A percentile compares a stretch with the other conserved stretches of the same genome.
These are phyloP conservation scores for Morella rubra DNA, from an alignment of 306 rosid genomes.

Conservation along the genomic window DNA sequence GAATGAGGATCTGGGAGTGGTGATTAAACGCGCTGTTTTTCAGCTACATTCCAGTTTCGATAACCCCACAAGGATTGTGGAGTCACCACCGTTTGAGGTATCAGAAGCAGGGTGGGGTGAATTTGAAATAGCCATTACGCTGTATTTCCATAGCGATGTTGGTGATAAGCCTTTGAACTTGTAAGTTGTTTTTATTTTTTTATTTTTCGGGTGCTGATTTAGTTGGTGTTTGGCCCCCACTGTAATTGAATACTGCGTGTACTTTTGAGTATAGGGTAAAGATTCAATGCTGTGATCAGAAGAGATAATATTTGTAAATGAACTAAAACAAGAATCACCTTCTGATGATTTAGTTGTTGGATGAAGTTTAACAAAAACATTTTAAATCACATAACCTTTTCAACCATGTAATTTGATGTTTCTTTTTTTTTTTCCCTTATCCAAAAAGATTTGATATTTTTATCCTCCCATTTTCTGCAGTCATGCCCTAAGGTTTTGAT, in stretches of 20 bases:
- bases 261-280: conserved; percentile 14
- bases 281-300: not conserved
- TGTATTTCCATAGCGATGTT: conserved; percentile 66
- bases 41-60: conserved; percentile 87
- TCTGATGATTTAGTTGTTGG: not conserved
- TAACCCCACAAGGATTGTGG: conserved; percentile 68
- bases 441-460: not conserved
- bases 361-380: not conserved
- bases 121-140: conserved; percentile 70
- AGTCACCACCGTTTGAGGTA: conserved; percentile 75
- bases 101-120: conserved; percentile 91
- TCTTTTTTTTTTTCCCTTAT: not conserved
- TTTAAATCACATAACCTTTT: not conserved
- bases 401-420: not conserved
- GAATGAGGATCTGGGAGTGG: conserved; percentile 68
- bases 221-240: conserved; percentile 13
- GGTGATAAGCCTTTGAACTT: conserved; percentile 74
- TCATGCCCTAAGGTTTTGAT: not conserved
- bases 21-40: conserved; percentile 66
- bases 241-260: conserved; percentile 22
- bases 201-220: conserved; percentile 22
- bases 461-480: not conserved
- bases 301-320: too few relatives aligned
- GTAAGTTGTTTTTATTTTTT: conserved; percentile 46
- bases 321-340: not conserved